phyloP scores from a whole-genome alignment of 2,329 filamentous ascomycete genomes.

The Diaporthe caulivora region DNA sequence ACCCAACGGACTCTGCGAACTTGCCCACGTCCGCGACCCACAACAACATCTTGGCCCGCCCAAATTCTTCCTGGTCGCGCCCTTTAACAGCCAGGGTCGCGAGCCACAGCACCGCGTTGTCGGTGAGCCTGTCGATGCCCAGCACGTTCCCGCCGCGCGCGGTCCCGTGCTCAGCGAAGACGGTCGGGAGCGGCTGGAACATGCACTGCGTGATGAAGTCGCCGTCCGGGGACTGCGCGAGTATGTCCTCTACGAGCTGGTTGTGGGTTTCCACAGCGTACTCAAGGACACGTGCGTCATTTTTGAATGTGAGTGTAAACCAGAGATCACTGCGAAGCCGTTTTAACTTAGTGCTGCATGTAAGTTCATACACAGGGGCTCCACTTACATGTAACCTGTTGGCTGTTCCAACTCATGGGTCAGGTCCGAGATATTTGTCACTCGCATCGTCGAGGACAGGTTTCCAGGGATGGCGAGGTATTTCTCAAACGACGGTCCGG shows the following conservation, averaged over 20 bases:
- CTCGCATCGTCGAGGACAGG: background rate
- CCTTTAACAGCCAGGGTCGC: slow-evolving; percentile 13
- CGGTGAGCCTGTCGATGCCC: background rate
- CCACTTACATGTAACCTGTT: background rate
- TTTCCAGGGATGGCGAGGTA: background rate
- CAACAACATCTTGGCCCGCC: slow-evolving; percentile 7
- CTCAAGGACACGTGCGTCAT: background rate
- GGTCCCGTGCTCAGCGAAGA: slow-evolving; percentile 9
- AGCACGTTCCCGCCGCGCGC: slow-evolving; percentile 13
- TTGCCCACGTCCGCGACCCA: background rate
- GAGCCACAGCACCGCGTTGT: slow-evolving; percentile 16
- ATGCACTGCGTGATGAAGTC: slow-evolving; percentile 26
- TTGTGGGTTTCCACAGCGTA: slow-evolving; percentile 13
- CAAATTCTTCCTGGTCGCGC: background rate
- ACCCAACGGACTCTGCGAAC: background rate
- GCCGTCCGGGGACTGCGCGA: slow-evolving; percentile 1
- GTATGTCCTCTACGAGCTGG: background rate
- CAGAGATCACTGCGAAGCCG: background rate
- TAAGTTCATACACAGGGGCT: background rate
- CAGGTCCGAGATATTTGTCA: slow-evolving; percentile 6
- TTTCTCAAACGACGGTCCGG: slow-evolving; percentile 2
- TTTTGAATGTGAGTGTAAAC: background rate
- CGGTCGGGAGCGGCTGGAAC: slow-evolving; percentile 23
- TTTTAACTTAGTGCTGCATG: background rate
- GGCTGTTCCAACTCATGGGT: slow-evolving; percentile 1